Percentiles rank a stretch among this genome's conserved stretches.
Conservation (phyloP, 257 asterid species). For the Striga asiatica region DNA sequence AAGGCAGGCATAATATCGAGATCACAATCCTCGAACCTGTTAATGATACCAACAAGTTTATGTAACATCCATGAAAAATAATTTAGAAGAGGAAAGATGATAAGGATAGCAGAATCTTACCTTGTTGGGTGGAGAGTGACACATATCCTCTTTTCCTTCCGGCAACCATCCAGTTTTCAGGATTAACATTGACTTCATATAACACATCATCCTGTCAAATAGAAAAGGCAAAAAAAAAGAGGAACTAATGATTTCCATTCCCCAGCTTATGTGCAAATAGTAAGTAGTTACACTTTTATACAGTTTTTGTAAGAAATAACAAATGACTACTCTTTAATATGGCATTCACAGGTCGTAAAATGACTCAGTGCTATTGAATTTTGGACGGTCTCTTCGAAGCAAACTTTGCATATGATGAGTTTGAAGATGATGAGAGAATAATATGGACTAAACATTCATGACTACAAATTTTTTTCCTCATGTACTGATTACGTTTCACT, state of each 20-base stretch:
- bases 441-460: no score
- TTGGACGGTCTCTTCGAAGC: no score
- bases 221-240: background rate
- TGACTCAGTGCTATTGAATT: no score
- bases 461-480: no score
- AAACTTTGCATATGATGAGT: no score
- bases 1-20: slow-evolving; percentile 75
- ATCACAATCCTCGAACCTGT: slow-evolving; percentile 77
- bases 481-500: no score
- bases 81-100: background rate
- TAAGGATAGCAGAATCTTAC: slow-evolving; percentile 19
- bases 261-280: no score
- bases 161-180: slow-evolving; percentile 98
- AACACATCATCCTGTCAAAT: slow-evolving; percentile 64
- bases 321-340: no score
- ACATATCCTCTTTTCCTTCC: slow-evolving; percentile 87
- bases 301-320: no score
- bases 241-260: slow-evolving; percentile 9
- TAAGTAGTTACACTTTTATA: no score
- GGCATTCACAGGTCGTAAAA: background rate
- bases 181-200: slow-evolving; percentile 68
- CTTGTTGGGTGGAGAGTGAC: slow-evolving; percentile 69
- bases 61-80: background rate
- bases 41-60: slow-evolving; percentile 9
- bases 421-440: no score